Base-by-base conservation (phyloP, 805 yeast genomes). In the Priceomyces castillae region DNA sequence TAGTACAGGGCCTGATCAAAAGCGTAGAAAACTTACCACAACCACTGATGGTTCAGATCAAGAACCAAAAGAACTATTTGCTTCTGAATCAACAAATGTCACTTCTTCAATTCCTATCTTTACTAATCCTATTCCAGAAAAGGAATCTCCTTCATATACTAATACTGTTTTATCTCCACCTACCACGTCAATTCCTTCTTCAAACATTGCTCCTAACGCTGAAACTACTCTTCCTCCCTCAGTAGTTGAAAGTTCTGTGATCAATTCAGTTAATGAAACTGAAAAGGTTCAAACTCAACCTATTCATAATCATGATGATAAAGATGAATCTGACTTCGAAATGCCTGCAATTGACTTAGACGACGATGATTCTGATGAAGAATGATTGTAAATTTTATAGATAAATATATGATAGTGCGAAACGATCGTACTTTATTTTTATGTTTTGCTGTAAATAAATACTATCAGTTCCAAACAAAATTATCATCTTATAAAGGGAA, bases 311-410 rank as follows among this genome's bases (percentile, higher is more conserved):
- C 9, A 22, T 22, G 25, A 34, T 7, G 26, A 19, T 18, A 23
- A 34, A 9, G 12, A 17, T 18, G 67, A 60, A 14, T 68, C 76
- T 15, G 82, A 78, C 48, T 73, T 77, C 37, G 82, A 77, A 47
- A 74, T 78, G 42, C 83, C 83, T 5, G 70, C 53, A 7, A 48
- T 72, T 6, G 74, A 68, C 35, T 56, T 73, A 37, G 77, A 62
- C 23, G 77, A 62, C 23, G 40, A 37, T 28, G 77, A 73, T 19
- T 67, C 71, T 1, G 74, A 70, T 40, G 68, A 64, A 16, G 69
- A 66, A 41, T 49, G 50, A 38, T 35, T 45, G 40, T 26, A 34
- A 19, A 18, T 23, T 17, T 20, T 39, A 16, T 33, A 12, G n/a
- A 28, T 28, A 28, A 10, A 28, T 28, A 12, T n/a, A 28, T 28